phyloP scores from a whole-genome alignment of 352 stramenopile genomes.

The Globisporangium camurandrum region DNA sequence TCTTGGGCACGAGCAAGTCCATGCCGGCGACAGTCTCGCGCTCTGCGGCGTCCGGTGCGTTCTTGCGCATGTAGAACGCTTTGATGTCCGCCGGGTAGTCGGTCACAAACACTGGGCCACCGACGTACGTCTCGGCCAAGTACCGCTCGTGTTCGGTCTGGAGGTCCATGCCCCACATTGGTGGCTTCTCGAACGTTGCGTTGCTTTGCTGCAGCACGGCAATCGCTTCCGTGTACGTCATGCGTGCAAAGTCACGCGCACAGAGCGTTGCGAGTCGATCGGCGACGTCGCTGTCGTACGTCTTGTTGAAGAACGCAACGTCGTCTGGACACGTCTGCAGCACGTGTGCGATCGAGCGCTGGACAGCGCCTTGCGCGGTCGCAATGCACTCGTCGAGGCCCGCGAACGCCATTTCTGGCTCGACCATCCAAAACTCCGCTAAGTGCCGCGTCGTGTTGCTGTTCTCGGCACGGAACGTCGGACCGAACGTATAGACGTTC shows the following conservation, averaged over 20 bases:
- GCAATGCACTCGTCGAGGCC: slow-evolving; percentile 91
- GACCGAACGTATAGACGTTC: slow-evolving; percentile 97
- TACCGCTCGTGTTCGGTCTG: slow-evolving; percentile 97
- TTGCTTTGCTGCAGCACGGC: slow-evolving; percentile 84
- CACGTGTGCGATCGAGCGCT: slow-evolving; percentile 92
- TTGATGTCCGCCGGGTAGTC: slow-evolving; percentile 99
- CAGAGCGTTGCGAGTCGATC: slow-evolving; percentile 47
- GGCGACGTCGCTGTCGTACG: slow-evolving; percentile 85
- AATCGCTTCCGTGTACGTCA: slow-evolving; percentile 95
- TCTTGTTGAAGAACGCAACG: slow-evolving; percentile 93
- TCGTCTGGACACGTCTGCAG: slow-evolving; percentile 90
- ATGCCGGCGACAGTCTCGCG: slow-evolving; percentile 96
- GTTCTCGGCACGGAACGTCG: slow-evolving; percentile 99
- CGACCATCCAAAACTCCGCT: slow-evolving; percentile 98
- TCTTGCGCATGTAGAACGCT: slow-evolving; percentile 99
- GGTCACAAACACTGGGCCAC: slow-evolving; percentile 95
- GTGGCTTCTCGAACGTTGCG: slow-evolving; percentile 85
- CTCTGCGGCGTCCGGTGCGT: no score
- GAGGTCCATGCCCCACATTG: slow-evolving; percentile 94
- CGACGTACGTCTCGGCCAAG: slow-evolving; percentile 87
- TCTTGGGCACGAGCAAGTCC: slow-evolving; percentile 95
- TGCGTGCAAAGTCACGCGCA: slow-evolving; percentile 51
- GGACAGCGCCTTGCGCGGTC: slow-evolving; percentile 95
- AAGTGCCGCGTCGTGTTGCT: slow-evolving; percentile 97
- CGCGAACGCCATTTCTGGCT: slow-evolving; percentile 90